Percentiles rank a stretch among this genome's conserved stretches.
These are phyloP conservation scores for Detonula confervacea DNA, from an alignment of 352 stramenopile genomes.

Conservation along the genomic window DNA sequence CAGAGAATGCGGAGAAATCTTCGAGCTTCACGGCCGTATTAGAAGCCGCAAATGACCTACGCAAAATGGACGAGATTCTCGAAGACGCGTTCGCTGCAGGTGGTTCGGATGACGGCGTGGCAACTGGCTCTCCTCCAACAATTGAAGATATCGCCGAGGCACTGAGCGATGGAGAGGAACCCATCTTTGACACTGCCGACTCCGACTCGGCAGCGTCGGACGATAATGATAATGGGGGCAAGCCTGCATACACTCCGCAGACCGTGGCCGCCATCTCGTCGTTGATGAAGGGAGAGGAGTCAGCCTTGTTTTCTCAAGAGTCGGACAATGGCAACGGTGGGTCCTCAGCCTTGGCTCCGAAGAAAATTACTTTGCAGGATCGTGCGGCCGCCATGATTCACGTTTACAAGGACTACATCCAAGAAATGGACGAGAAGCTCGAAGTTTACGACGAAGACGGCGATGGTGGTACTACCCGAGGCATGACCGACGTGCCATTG, in stretches of 20 bases:
- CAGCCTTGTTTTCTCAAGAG: neutral
- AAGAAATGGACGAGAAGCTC: no score
- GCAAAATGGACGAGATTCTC: neutral
- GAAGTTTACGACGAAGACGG: neutral
- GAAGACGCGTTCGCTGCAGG: neutral
- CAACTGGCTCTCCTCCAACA: neutral
- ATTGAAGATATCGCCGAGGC: slow-evolving; percentile 11
- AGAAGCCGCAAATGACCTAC: neutral
- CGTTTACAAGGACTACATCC: slow-evolving; percentile 39
- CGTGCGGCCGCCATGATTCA: slow-evolving; percentile 26
- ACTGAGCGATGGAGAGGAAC: neutral
- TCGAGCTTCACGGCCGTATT: neutral
- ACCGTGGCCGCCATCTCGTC: slow-evolving; percentile 35
- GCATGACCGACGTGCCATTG: neutral
- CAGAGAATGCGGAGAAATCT: no score
- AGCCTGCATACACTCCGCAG: slow-evolving; percentile 15
- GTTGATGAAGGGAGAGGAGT: slow-evolving; percentile 1
- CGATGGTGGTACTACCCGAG: neutral
- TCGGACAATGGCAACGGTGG: neutral
- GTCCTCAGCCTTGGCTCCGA: no score
- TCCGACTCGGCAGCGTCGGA: no score
- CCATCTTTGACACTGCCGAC: neutral
- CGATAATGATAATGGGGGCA: neutral
- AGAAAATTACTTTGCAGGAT: slow-evolving; percentile 33
- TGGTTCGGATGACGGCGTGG: neutral